phyloP scores from a whole-genome alignment of 2,329 filamentous ascomycete species.

The Mycosphaerella sp. region DNA sequence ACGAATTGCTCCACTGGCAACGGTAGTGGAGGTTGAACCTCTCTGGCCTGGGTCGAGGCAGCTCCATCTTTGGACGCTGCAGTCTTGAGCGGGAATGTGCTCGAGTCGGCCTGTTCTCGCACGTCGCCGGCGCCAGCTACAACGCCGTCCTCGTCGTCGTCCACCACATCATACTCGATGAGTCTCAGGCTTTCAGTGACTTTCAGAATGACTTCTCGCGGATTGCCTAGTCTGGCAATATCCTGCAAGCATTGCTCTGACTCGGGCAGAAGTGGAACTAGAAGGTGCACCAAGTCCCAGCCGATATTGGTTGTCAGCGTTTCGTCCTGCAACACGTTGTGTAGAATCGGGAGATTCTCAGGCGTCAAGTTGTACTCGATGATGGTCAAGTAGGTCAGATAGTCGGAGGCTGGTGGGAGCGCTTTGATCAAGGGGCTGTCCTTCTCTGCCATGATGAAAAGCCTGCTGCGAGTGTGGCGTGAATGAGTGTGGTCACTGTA shows the following conservation, averaged over 20 bases:
- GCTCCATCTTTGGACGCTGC: slow-evolving; percentile 14
- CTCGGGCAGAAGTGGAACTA: slow-evolving; percentile 58
- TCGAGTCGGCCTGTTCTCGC: slow-evolving; percentile 21
- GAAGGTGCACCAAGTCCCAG: slow-evolving; percentile 74
- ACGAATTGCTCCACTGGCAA: slow-evolving; percentile 55
- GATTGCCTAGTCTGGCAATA: slow-evolving; percentile 70
- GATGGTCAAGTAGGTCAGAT: slow-evolving; percentile 71
- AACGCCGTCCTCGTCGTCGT: slow-evolving; percentile 37
- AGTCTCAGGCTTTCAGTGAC: slow-evolving; percentile 65
- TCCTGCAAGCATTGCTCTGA: slow-evolving; percentile 67
- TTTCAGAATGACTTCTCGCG: slow-evolving; percentile 73
- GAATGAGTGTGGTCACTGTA: background rate
- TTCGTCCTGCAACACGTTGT: slow-evolving; percentile 62
- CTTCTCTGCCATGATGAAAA: slow-evolving; percentile 20
- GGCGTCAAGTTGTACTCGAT: slow-evolving; percentile 65
- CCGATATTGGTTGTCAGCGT: slow-evolving; percentile 69
- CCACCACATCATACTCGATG: slow-evolving; percentile 54
- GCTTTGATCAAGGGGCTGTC: slow-evolving; percentile 51
- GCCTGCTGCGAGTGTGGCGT: too few species aligned
- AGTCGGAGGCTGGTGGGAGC: slow-evolving; percentile 57
- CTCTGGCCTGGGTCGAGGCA: slow-evolving; percentile 27
- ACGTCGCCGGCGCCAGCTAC: slow-evolving; percentile 10
- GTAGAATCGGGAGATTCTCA: slow-evolving; percentile 59
- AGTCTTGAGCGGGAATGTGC: slow-evolving; percentile 28
- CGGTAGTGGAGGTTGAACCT: slow-evolving; percentile 32